phyloP scores from a whole-genome alignment of 2,329 filamentous ascomycete genomes.

The Aspergillus fijiensis region DNA sequence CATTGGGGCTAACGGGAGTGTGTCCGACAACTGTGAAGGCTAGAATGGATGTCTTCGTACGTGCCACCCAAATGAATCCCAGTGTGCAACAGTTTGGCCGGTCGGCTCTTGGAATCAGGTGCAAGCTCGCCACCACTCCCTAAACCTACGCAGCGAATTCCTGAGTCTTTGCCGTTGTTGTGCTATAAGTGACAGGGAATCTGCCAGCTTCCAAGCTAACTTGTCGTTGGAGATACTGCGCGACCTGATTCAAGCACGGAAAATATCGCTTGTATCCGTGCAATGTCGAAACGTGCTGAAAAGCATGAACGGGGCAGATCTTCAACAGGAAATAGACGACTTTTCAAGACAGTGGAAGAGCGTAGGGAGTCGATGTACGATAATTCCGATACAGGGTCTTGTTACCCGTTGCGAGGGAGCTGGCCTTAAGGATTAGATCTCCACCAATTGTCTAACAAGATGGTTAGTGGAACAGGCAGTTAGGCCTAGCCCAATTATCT shows the following conservation, averaged over 20 bases:
- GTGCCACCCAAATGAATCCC: not conserved
- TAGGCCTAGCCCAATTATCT: slow-evolving; percentile 19
- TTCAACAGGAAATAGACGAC: not conserved
- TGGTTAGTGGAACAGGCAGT: slow-evolving; percentile 23
- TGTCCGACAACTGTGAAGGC: slow-evolving; percentile 1
- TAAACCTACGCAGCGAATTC: not conserved
- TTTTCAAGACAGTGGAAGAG: slow-evolving; percentile 5
- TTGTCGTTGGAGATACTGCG: not conserved
- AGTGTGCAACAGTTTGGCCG: not conserved
- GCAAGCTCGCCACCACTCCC: not conserved
- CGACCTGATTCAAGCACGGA: not conserved
- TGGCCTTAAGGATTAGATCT: slow-evolving; percentile 1
- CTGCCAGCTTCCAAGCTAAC: too few relatives aligned
- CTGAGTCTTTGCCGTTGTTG: not conserved
- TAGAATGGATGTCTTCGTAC: slow-evolving; percentile 1
- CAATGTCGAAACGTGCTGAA: not conserved
- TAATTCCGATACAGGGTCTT: slow-evolving; percentile 10
- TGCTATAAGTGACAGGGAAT: not conserved
- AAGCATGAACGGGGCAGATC: slow-evolving; percentile 2
- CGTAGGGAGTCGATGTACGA: not conserved
- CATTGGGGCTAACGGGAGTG: slow-evolving; percentile 4
- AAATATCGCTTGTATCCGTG: not conserved
- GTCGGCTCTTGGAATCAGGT: slow-evolving; percentile 4
- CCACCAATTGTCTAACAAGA: slow-evolving; percentile 30
- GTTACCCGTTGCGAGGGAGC: slow-evolving; percentile 12